Conservation (phyloP, 805 yeast species). For the Phaffomyces antillensis region DNA sequence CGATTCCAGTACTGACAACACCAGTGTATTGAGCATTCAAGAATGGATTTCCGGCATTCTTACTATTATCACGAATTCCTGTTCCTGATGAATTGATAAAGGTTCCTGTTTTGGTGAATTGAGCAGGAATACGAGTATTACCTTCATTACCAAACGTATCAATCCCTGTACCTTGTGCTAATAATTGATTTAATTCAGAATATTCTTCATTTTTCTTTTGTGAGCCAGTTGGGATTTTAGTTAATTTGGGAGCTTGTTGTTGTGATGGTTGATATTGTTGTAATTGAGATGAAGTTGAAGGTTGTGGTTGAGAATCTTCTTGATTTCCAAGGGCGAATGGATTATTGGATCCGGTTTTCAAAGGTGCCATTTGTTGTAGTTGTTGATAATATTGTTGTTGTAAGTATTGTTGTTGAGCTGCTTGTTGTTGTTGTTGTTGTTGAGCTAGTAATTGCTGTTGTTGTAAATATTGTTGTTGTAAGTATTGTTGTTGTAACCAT, state of each 20-base stretch:
- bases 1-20: slow-evolving; percentile 54
- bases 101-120: slow-evolving; percentile 74
- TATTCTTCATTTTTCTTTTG: slow-evolving; percentile 48
- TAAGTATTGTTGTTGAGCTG: slow-evolving; percentile 27
- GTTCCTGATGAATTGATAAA: slow-evolving; percentile 88
- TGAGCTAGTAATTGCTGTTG: slow-evolving; percentile 26
- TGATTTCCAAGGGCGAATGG: slow-evolving; percentile 53
- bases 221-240: slow-evolving; percentile 44
- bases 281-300: slow-evolving; percentile 2
- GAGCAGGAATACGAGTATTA: slow-evolving; percentile 80
- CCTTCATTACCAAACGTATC: slow-evolving; percentile 94
- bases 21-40: slow-evolving; percentile 67
- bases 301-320: slow-evolving; percentile 11
- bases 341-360: slow-evolving; percentile 67
- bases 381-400: slow-evolving; percentile 28
- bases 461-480: slow-evolving; percentile 27
- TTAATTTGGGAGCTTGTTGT: slow-evolving; percentile 25
- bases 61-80: slow-evolving; percentile 38
- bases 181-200: slow-evolving; percentile 68
- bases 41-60: slow-evolving; percentile 31
- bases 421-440: slow-evolving; percentile 16
- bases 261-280: slow-evolving; percentile 14
- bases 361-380: slow-evolving; percentile 33
- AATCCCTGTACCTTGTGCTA: slow-evolving; percentile 83
- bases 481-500: slow-evolving; percentile 30